These are phyloP conservation scores for Colletotrichum sp. DNA, from an alignment of 2,329 filamentous ascomycete species.

Conservation along the genomic window DNA sequence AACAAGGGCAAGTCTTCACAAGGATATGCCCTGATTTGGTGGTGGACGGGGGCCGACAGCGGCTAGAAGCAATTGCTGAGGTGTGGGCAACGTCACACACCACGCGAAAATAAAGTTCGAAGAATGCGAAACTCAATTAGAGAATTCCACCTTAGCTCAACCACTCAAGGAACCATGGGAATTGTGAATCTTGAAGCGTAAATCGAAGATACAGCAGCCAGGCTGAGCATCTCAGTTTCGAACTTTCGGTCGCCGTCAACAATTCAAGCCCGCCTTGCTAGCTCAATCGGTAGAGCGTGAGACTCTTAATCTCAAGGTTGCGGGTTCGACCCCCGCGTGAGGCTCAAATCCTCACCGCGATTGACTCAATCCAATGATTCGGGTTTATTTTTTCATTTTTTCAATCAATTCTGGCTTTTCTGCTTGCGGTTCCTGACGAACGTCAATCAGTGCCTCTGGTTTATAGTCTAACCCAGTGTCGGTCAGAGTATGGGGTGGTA, in stretches of 20 bases:
- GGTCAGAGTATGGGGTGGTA: not conserved
- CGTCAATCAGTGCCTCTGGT: not conserved
- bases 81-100: not conserved
- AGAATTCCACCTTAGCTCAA: not conserved
- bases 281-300: conserved; percentile 35
- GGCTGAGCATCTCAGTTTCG: not conserved
- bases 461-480: not conserved
- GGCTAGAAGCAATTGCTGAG: not conserved
- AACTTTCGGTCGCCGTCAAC: not conserved
- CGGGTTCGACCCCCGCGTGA: conserved; percentile 27
- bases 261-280: conserved; percentile 14
- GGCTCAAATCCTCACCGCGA: conserved; percentile 17
- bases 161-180: not conserved
- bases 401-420: not conserved
- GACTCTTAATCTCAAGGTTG: conserved; percentile 58
- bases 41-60: not conserved
- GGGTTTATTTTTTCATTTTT: not conserved
- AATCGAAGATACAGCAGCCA: not conserved
- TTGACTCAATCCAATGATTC: not conserved
- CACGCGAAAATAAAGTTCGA: not conserved
- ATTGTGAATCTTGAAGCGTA: not conserved
- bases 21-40: not conserved
- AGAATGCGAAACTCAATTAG: not conserved
- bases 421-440: not conserved
- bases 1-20: not conserved